Percentiles rank a stretch among this genome's conserved stretches.
Conservation (phyloP, 2,329 filamentous ascomycete species). For the Pseudohalonectria lignicola region DNA sequence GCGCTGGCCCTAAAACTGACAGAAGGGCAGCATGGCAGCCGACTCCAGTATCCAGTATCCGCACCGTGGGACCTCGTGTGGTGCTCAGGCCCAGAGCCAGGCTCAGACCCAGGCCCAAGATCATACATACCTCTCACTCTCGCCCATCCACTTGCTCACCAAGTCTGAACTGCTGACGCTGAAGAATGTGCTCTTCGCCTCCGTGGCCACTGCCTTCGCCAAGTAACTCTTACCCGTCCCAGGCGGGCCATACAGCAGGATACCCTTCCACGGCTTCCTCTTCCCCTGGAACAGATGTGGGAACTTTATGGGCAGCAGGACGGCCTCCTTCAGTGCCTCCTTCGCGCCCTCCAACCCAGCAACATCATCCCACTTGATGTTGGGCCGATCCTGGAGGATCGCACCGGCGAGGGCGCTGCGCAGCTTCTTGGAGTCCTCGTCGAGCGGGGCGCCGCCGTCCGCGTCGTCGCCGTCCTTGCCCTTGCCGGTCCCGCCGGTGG, state of each 20-base stretch:
- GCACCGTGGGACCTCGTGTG: too few species aligned
- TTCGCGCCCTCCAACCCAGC: conserved; percentile 90
- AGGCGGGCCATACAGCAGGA: conserved; percentile 88
- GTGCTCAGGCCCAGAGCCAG: too few species aligned
- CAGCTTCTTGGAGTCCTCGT: conserved; percentile 93
- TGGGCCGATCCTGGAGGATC: conserved; percentile 89
- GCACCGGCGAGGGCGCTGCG: conserved; percentile 82
- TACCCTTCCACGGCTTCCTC: conserved; percentile 96
- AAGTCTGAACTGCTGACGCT: conserved; percentile 94
- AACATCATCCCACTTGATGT: conserved; percentile 96
- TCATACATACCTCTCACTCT: conserved; percentile 72
- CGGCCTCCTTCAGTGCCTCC: conserved; percentile 94
- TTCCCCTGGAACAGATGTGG: conserved; percentile 94
- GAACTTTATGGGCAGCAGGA: conserved; percentile 96
- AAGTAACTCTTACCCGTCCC: conserved; percentile 97
- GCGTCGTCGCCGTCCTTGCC: conserved; percentile 39
- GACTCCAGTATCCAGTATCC: too few species aligned
- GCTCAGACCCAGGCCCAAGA: too few species aligned
- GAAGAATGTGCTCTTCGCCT: conserved; percentile 98
- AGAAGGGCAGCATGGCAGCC: too few species aligned
- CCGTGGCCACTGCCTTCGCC: conserved; percentile 93
- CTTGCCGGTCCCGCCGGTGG: conserved; percentile 50
- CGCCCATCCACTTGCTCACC: conserved; percentile 99
- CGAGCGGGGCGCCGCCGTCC: conserved; percentile 49
- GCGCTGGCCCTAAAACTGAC: too few species aligned